Conservation (phyloP, 768 basidiomycete genomes). For the Rhodotorula kratochvilovae region DNA sequence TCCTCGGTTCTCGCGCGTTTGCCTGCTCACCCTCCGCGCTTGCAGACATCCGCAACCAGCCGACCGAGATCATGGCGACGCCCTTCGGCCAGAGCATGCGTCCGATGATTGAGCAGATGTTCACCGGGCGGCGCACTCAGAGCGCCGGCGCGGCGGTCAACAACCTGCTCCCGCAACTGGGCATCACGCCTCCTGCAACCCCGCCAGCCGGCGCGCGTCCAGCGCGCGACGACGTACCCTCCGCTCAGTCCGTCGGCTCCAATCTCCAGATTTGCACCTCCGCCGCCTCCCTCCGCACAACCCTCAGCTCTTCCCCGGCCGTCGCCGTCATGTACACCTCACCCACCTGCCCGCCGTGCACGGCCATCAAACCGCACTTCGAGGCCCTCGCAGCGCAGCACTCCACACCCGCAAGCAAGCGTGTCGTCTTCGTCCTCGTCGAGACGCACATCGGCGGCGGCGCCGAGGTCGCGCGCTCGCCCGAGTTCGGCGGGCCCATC, state of each 20-base stretch:
- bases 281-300: slow-evolving; percentile 62
- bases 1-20: no score
- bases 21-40: not conserved
- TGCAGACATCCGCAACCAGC: slow-evolving; percentile 42
- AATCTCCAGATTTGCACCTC: slow-evolving; percentile 72
- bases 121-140: slow-evolving; percentile 38
- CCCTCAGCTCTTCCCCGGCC: slow-evolving; percentile 64
- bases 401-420: slow-evolving; percentile 43
- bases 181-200: not conserved
- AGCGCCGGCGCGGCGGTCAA: slow-evolving; percentile 38
- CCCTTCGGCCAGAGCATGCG: slow-evolving; percentile 71
- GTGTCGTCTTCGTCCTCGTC: slow-evolving; percentile 74
- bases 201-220: not conserved
- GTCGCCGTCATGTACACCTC: slow-evolving; percentile 79
- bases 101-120: slow-evolving; percentile 72
- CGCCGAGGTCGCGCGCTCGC: slow-evolving; percentile 57
- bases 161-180: slow-evolving; percentile 21
- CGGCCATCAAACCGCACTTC: slow-evolving; percentile 76
- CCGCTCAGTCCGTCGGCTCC: slow-evolving; percentile 54
- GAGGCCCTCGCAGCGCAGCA: slow-evolving; percentile 61
- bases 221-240: slow-evolving; percentile 26
- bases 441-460: slow-evolving; percentile 72
- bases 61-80: slow-evolving; percentile 50
- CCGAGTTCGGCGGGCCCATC: slow-evolving; percentile 51
- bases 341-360: slow-evolving; percentile 69